A percentile compares a stretch with the other conserved stretches of the same genome.
These are phyloP conservation scores for Pythium angustatum DNA, from an alignment of 352 stramenopile species.

Conservation along the genomic window DNA sequence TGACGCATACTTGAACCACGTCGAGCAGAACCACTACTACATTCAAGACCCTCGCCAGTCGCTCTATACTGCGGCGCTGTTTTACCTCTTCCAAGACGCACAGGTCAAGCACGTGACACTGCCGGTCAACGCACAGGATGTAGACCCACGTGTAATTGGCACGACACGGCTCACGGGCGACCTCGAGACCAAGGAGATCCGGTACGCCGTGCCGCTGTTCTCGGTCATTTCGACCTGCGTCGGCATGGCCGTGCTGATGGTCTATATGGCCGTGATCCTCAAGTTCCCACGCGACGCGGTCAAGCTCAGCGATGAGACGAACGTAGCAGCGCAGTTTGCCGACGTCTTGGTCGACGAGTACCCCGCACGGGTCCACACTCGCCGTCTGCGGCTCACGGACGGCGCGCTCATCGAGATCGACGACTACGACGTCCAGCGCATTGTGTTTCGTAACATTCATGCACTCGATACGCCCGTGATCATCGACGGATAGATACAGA, in stretches of 20 bases:
- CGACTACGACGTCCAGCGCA: slow-evolving; percentile 44
- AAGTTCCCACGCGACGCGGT: slow-evolving; percentile 39
- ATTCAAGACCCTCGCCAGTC: slow-evolving; percentile 40
- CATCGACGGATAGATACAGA: slow-evolving; percentile 27
- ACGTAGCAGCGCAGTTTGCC: slow-evolving; percentile 31
- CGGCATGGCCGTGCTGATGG: slow-evolving; percentile 37
- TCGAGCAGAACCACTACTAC: slow-evolving; percentile 49
- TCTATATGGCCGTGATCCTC: slow-evolving; percentile 36
- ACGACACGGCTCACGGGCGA: slow-evolving; percentile 38
- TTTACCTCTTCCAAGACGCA: slow-evolving; percentile 50
- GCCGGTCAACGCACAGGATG: neutral
- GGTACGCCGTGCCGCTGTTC: slow-evolving; percentile 42
- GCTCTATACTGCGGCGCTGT: slow-evolving; percentile 50
- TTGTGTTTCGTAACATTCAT: slow-evolving; percentile 31
- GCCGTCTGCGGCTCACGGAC: slow-evolving; percentile 25
- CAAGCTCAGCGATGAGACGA: slow-evolving; percentile 33
- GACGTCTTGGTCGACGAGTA: slow-evolving; percentile 27
- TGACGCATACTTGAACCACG: slow-evolving; percentile 43
- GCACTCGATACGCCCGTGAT: slow-evolving; percentile 1
- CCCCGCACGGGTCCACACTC: slow-evolving; percentile 36
- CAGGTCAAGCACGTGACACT: slow-evolving; percentile 28
- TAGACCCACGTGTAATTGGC: slow-evolving; percentile 24
- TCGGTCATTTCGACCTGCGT: slow-evolving; percentile 45
- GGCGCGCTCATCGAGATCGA: slow-evolving; percentile 37
- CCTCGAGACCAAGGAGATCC: slow-evolving; percentile 51